These are phyloP conservation scores for Zygosaccharomyces lentus DNA, from an alignment of 805 yeast species.

Conservation along the genomic window DNA sequence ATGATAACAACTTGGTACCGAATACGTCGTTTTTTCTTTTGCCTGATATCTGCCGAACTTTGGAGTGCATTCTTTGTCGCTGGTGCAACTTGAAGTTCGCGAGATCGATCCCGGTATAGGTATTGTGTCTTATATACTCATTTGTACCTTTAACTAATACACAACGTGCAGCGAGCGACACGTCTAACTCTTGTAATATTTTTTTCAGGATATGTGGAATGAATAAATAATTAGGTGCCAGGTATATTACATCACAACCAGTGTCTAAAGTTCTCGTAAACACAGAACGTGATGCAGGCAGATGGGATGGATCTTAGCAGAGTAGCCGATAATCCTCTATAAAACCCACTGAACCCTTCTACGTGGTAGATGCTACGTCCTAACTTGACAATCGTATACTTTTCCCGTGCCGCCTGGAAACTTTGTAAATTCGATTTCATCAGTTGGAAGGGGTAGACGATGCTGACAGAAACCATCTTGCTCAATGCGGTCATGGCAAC, in stretches of 20 bases:
- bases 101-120: constrained; percentile 12
- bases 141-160: constrained; percentile 17
- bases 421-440: constrained; percentile 71
- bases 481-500: constrained; percentile 62
- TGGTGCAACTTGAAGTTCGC: constrained; percentile 1
- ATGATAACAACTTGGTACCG: constrained; percentile 18
- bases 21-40: constrained; percentile 17
- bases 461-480: constrained; percentile 61
- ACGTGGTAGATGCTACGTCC: constrained; percentile 38
- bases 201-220: background rate
- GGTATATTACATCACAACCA: constrained; percentile 12
- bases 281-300: constrained; percentile 83
- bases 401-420: constrained; percentile 30
- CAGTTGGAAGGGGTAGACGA: constrained; percentile 82
- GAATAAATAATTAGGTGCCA: background rate
- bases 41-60: background rate
- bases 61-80: background rate
- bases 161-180: constrained; percentile 6
- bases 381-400: constrained; percentile 32
- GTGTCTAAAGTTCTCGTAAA: constrained; percentile 62
- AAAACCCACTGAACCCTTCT: constrained; percentile 67
- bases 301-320: constrained; percentile 84
- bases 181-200: background rate
- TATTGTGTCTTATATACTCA: constrained; percentile 19
- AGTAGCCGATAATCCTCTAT: constrained; percentile 79